Conservation (phyloP, 108 stramenopile genomes). For the Halocafeteria seosinensis region DNA sequence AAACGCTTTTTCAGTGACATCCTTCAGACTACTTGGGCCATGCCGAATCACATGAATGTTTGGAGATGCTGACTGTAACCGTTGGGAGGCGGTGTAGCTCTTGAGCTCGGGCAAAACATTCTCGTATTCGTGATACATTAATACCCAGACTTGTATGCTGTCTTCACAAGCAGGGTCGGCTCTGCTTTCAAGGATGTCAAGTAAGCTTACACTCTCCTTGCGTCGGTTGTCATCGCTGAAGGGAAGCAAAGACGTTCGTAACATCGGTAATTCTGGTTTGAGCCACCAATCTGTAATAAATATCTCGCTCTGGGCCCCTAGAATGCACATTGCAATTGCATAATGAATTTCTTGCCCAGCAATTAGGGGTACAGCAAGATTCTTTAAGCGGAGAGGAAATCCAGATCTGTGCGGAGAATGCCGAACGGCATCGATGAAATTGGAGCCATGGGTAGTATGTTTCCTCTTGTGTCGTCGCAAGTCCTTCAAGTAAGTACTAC, state of each 20-base stretch:
- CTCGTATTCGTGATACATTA: background rate
- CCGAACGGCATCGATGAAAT: no score
- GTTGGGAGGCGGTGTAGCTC: background rate
- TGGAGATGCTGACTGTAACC: background rate
- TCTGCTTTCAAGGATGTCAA: background rate
- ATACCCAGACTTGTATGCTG: background rate
- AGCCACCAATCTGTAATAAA: background rate
- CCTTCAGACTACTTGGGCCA: conserved; percentile 1
- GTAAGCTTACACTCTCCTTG: no score
- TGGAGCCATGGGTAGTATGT: no score
- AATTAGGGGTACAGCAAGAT: background rate
- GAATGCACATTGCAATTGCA: background rate
- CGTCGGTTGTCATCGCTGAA: background rate
- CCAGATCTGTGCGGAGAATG: no score
- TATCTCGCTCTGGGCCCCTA: background rate
- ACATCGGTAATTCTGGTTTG: background rate
- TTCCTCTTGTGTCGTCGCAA: no score
- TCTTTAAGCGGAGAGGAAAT: background rate
- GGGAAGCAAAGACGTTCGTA: background rate
- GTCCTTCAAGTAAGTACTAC: no score
- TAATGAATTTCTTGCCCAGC: background rate
- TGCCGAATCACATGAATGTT: conserved; percentile 5
- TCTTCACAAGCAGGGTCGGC: background rate
- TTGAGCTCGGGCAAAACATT: background rate
- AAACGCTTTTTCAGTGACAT: conserved; percentile 1